Conservation (phyloP, 208 protist genomes). For the Naegleria gruberi region DNA sequence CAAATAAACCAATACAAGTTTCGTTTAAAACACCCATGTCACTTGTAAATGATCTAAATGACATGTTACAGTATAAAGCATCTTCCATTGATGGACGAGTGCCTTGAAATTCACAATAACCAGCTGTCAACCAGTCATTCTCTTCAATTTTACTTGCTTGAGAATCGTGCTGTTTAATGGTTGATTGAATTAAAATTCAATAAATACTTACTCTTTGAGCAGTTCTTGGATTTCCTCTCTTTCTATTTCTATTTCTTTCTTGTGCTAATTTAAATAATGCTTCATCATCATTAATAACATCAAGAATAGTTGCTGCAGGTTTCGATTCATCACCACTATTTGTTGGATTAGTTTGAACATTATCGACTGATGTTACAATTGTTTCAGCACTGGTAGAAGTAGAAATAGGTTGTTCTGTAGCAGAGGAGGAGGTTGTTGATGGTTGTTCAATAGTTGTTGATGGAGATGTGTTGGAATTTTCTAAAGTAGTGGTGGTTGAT, state of each 20-base stretch:
- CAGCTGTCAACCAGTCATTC: neutral
- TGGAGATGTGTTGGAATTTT: too few species aligned
- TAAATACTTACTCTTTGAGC: neutral
- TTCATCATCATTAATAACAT: neutral
- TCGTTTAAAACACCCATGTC: neutral
- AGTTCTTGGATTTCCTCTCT: neutral
- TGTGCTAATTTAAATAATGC: neutral
- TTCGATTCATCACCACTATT: too few species aligned
- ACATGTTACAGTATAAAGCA: neutral
- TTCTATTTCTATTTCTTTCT: neutral
- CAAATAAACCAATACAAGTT: neutral
- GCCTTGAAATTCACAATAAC: neutral
- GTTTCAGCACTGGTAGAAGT: too few species aligned
- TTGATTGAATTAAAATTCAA: neutral
- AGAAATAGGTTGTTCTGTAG: too few species aligned
- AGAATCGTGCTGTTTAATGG: neutral
- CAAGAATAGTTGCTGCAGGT: neutral
- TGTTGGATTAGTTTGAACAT: too few species aligned
- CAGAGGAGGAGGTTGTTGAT: too few species aligned
- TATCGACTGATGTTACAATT: too few species aligned
- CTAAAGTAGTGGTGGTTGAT: too few species aligned
- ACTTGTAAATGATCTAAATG: neutral
- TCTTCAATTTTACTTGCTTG: neutral
- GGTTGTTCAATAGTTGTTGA: too few species aligned
- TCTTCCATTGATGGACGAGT: conserved; percentile 12